These are phyloP conservation scores for Phyllosticta citribraziliensis DNA, from an alignment of 2,329 filamentous ascomycete genomes.

Conservation along the genomic window DNA sequence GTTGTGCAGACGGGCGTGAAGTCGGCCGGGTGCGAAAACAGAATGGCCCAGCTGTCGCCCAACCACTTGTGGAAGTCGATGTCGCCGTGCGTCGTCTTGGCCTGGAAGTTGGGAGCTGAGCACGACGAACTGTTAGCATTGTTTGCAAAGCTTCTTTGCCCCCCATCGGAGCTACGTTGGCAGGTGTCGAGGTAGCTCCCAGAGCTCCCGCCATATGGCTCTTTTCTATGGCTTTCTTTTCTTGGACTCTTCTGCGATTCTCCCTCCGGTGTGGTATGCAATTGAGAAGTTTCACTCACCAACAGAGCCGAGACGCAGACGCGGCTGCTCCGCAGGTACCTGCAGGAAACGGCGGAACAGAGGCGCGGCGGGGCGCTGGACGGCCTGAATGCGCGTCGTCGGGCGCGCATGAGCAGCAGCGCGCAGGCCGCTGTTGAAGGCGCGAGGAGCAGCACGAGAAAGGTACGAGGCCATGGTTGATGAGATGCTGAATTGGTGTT, in stretches of 20 bases:
- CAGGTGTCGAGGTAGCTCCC: not conserved
- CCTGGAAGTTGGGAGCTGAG: slow-evolving; percentile 56
- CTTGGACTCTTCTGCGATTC: not conserved
- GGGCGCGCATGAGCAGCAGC: slow-evolving; percentile 18
- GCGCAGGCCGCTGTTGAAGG: slow-evolving; percentile 18
- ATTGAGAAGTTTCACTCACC: slow-evolving; percentile 15
- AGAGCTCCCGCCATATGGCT: too few species aligned
- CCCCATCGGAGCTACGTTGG: not conserved
- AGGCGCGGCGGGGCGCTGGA: slow-evolving; percentile 19
- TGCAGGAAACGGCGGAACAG: slow-evolving; percentile 29
- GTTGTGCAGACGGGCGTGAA: slow-evolving; percentile 54
- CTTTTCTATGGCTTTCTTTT: too few species aligned
- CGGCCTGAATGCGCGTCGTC: slow-evolving; percentile 10
- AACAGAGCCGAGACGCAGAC: slow-evolving; percentile 34
- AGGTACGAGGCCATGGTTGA: slow-evolving; percentile 25
- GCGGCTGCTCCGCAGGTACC: slow-evolving; percentile 30
- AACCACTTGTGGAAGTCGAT: slow-evolving; percentile 67
- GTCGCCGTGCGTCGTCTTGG: slow-evolving; percentile 54
- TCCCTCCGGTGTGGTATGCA: not conserved
- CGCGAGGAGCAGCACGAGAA: slow-evolving; percentile 26
- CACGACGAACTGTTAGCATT: not conserved
- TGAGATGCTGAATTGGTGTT: not conserved
- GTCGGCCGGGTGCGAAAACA: slow-evolving; percentile 61
- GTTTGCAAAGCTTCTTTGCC: not conserved
- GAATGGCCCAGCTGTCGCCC: slow-evolving; percentile 58